These are phyloP conservation scores for Podospora didyma DNA, from an alignment of 495 filamentous ascomycete genomes.

Conservation along the genomic window DNA sequence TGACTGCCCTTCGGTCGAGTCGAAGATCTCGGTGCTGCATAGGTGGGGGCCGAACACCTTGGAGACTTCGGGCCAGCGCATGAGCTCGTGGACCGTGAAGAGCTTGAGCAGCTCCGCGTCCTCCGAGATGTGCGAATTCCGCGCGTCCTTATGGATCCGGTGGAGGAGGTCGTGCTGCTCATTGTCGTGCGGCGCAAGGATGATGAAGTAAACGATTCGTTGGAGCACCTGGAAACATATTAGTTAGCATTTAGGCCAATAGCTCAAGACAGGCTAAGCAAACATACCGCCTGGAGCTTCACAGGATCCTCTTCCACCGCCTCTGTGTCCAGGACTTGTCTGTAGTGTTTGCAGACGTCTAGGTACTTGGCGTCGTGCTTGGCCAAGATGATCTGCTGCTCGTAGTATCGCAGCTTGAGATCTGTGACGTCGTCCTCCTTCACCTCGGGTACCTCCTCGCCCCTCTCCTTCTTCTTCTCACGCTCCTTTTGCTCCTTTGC, in stretches of 20 bases:
- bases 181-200: conserved; percentile 95
- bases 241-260: conserved; percentile 16
- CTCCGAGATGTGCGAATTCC: conserved; percentile 62
- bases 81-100: conserved; percentile 93
- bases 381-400: conserved; percentile 88
- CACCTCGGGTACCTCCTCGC: conserved; percentile 72
- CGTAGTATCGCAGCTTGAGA: conserved; percentile 92
- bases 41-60: conserved; percentile 83
- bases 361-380: conserved; percentile 98
- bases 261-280: background rate
- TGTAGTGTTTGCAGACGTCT: conserved; percentile 94
- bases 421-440: conserved; percentile 90
- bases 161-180: conserved; percentile 97
- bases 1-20: conserved; percentile 54
- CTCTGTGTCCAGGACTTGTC: conserved; percentile 92
- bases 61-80: conserved; percentile 94
- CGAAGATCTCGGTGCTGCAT: conserved; percentile 88
- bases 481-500: conserved; percentile 85
- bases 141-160: conserved; percentile 72
- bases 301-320: conserved; percentile 84
- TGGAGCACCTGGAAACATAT: conserved; percentile 62
- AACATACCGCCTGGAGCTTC: conserved; percentile 75
- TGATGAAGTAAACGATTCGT: conserved; percentile 94
- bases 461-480: conserved; percentile 71
- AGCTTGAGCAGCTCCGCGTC: conserved; percentile 81